These are phyloP conservation scores for Tolypocladium tropicale DNA, from an alignment of 2,329 filamentous ascomycete species.

Conservation along the genomic window DNA sequence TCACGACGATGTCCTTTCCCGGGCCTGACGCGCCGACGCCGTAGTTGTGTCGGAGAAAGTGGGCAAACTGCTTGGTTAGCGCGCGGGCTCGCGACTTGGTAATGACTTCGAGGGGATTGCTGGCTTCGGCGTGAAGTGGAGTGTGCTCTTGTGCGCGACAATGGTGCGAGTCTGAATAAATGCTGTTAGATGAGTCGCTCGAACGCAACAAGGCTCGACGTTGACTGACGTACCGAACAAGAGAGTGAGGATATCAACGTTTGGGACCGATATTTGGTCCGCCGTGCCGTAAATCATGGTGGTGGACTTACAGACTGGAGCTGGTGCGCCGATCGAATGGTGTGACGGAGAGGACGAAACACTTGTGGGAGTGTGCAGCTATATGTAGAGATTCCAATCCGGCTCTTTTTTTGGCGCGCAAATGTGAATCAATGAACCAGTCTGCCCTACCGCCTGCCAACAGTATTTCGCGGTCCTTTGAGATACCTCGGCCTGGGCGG, in stretches of 20 bases:
- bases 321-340: too few relatives aligned
- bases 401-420: background rate
- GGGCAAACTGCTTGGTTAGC: conserved; percentile 41
- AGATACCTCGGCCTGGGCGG: background rate
- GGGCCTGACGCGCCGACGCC: conserved; percentile 38
- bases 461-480: too few relatives aligned
- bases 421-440: background rate
- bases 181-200: background rate
- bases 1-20: conserved; percentile 42
- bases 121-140: conserved; percentile 46
- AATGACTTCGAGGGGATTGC: conserved; percentile 39
- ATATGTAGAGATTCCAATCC: background rate
- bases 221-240: conserved; percentile 26
- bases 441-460: too few relatives aligned
- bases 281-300: background rate
- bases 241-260: conserved; percentile 30
- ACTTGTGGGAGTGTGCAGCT: too few relatives aligned
- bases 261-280: conserved; percentile 15
- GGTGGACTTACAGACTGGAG: too few relatives aligned
- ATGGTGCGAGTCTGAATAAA: conserved; percentile 21
- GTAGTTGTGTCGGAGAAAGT: conserved; percentile 42
- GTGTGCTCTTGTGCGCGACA: conserved; percentile 32
- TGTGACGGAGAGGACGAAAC: too few relatives aligned
- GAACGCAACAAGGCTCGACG: background rate
- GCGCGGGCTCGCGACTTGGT: conserved; percentile 39